These are phyloP conservation scores for Aquilaria yunnanensis DNA, from an alignment of 345 rosid species.

Conservation along the genomic window DNA sequence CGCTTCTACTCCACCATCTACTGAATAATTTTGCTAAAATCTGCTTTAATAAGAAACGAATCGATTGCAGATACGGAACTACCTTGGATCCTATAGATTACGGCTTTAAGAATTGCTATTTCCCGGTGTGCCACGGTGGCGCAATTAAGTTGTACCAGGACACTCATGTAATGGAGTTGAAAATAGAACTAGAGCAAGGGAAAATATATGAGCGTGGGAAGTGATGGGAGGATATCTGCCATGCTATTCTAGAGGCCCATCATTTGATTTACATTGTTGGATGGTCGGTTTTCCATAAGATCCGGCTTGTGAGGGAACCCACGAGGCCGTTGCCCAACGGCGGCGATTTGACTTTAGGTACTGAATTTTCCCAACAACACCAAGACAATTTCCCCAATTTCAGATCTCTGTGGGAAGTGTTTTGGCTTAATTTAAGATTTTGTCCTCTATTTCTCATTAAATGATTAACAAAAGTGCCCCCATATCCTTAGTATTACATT, in stretches of 20 bases:
- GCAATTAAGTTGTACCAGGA: slow-evolving; percentile 66
- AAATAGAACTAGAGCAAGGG: slow-evolving; percentile 52
- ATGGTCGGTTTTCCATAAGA: slow-evolving; percentile 66
- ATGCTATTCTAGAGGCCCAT: slow-evolving; percentile 68
- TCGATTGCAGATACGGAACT: background rate
- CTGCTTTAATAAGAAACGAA: no score
- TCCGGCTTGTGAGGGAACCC: slow-evolving; percentile 58
- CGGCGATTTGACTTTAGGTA: slow-evolving; percentile 50
- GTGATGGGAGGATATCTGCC: slow-evolving; percentile 87
- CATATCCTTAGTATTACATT: no score
- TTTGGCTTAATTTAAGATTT: no score
- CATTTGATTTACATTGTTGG: slow-evolving; percentile 65
- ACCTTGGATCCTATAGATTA: slow-evolving; percentile 8
- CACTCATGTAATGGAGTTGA: slow-evolving; percentile 51
- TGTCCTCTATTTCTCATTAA: no score
- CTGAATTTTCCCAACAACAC: no score
- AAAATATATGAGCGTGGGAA: slow-evolving; percentile 26
- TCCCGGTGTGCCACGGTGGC: slow-evolving; percentile 52
- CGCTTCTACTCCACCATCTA: no score
- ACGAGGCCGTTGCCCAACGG: slow-evolving; percentile 49
- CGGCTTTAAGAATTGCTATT: slow-evolving; percentile 45
- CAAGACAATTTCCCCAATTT: no score
- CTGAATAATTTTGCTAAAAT: no score
- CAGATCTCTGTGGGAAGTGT: no score
- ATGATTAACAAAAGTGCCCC: no score